Conservation (phyloP, 306 rosid species). For the Ochetophila trinervis region DNA sequence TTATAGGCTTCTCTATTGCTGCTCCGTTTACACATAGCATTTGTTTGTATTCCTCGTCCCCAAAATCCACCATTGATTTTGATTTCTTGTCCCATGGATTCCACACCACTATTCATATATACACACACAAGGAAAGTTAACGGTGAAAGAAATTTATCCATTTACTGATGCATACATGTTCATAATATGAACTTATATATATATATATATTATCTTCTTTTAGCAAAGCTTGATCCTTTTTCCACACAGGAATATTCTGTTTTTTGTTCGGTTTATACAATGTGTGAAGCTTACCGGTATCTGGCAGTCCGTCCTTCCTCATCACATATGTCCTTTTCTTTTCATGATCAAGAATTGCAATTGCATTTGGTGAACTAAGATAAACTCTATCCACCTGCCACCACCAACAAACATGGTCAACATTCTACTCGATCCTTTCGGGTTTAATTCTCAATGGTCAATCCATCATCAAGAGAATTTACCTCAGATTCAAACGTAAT, state of each 20-base stretch:
- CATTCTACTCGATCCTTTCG: too few species aligned
- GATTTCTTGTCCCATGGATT: constrained; percentile 98
- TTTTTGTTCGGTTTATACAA: not conserved
- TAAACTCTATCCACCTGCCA: constrained; percentile 90
- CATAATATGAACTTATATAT: not conserved
- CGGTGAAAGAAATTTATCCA: not conserved
- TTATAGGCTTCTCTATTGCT: constrained; percentile 68
- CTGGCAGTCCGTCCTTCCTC: constrained; percentile 94
- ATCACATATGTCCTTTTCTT: constrained; percentile 73
- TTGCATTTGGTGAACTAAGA: constrained; percentile 63
- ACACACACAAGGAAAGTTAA: not conserved
- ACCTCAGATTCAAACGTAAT: constrained; percentile 93
- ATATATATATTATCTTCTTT: not conserved
- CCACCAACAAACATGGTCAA: constrained; percentile 1
- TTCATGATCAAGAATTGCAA: constrained; percentile 89
- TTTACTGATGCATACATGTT: not conserved
- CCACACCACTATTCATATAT: constrained; percentile 62
- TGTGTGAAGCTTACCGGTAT: constrained; percentile 60
- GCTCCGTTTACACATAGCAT: constrained; percentile 95
- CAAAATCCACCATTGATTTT: constrained; percentile 73
- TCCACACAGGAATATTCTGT: not conserved
- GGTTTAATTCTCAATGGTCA: not conserved
- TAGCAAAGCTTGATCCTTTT: not conserved
- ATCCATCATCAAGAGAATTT: constrained; percentile 8
- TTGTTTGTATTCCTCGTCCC: constrained; percentile 86